phyloP scores from a whole-genome alignment of 1,284 basidiomycete species.

The Fomitopsis betulina region DNA sequence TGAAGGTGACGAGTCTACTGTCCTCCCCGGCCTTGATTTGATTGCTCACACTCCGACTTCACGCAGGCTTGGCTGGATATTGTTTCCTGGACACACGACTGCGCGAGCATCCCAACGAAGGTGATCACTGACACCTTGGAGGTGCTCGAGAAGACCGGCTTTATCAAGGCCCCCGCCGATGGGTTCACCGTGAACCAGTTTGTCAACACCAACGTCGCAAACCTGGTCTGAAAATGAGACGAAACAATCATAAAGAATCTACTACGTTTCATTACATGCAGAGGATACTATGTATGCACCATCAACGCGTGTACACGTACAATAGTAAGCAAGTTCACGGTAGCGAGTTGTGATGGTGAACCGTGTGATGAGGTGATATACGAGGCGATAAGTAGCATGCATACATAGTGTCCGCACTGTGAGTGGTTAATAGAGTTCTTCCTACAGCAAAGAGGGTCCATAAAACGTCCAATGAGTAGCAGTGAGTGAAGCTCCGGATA shows the following conservation, averaged over 20 bases:
- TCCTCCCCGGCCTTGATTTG: not conserved
- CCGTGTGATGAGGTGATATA: not conserved
- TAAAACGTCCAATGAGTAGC: not conserved
- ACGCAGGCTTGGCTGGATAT: slow-evolving; percentile 75
- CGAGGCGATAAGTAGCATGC: not conserved
- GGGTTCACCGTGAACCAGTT: slow-evolving; percentile 61
- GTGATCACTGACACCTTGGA: slow-evolving; percentile 69
- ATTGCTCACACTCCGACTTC: not conserved
- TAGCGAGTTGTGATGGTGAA: not conserved
- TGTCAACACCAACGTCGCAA: slow-evolving; percentile 52
- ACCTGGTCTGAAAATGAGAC: slow-evolving; percentile 27
- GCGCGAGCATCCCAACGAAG: slow-evolving; percentile 54
- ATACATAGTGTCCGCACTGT: not conserved
- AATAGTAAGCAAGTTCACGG: not conserved
- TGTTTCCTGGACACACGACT: slow-evolving; percentile 70
- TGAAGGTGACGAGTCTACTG: slow-evolving; percentile 45
- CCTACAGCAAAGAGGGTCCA: not conserved
- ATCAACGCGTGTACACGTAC: not conserved
- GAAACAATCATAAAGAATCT: not conserved
- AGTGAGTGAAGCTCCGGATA: not conserved
- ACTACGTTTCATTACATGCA: too few relatives aligned
- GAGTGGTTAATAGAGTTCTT: not conserved
- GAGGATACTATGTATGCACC: not conserved
- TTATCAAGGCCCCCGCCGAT: slow-evolving; percentile 54
- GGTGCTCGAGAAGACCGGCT: slow-evolving; percentile 75